Conservation (phyloP, 352 stramenopile species). For the Peronospora belbahrii region DNA sequence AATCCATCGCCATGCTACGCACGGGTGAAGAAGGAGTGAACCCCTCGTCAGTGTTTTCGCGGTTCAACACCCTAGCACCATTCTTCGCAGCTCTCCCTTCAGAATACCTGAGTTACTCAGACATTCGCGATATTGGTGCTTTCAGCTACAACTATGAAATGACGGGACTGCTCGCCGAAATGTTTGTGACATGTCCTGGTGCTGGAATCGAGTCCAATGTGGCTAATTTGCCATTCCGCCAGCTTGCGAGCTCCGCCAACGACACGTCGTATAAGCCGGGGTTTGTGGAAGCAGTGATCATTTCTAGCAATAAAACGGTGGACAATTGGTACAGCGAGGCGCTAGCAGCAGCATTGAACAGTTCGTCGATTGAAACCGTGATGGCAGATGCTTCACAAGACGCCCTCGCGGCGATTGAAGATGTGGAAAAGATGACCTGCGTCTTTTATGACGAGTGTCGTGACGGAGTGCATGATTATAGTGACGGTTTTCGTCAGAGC, state of each 20-base stretch:
- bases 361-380: conserved; percentile 19
- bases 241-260: conserved; percentile 14
- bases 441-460: conserved; percentile 84
- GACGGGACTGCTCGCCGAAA: conserved; percentile 52
- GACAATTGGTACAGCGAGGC: conserved; percentile 48
- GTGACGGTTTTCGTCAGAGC: conserved; percentile 47
- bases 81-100: conserved; percentile 52
- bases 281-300: conserved; percentile 63
- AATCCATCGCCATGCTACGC: conserved; percentile 45
- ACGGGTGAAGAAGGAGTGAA: conserved; percentile 37
- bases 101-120: conserved; percentile 62
- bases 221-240: conserved; percentile 19
- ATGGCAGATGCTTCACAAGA: conserved; percentile 15
- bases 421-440: conserved; percentile 87
- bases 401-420: conserved; percentile 39
- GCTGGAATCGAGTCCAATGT: conserved; percentile 18
- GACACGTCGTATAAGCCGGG: conserved; percentile 4
- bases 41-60: conserved; percentile 47
- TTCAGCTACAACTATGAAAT: conserved; percentile 87
- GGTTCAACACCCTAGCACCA: conserved; percentile 36
- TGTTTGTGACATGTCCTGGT: conserved; percentile 70
- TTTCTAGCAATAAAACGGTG: conserved; percentile 33
- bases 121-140: conserved; percentile 60
- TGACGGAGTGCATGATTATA: conserved; percentile 60
- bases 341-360: conserved; percentile 37